phyloP scores from a whole-genome alignment of 495 filamentous ascomycete species.

The Aspergillus asperescens region DNA sequence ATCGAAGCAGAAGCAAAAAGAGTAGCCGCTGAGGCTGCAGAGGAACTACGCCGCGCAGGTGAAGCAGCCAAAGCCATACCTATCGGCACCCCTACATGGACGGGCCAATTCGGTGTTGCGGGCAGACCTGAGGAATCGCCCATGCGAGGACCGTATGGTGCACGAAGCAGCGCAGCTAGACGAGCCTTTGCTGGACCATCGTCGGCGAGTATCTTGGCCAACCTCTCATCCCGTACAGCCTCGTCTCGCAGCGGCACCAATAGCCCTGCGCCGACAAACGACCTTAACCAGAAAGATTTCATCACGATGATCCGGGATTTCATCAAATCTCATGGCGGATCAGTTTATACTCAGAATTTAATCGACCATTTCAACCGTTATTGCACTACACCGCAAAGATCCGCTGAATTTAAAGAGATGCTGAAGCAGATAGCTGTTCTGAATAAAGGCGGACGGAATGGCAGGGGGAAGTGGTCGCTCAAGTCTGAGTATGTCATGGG shows the following conservation, averaged over 20 bases:
- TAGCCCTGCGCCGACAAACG: constrained; percentile 20
- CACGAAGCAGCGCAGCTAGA: constrained; percentile 29
- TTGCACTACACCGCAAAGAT: constrained; percentile 49
- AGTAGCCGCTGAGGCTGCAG: constrained; percentile 71
- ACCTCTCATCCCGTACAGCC: constrained; percentile 42
- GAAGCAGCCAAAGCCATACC: constrained; percentile 65
- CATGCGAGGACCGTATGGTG: constrained; percentile 15
- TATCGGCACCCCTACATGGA: constrained; percentile 91
- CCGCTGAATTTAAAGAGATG: constrained; percentile 59
- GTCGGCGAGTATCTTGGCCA: constrained; percentile 54
- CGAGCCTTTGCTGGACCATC: constrained; percentile 42
- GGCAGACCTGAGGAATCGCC: constrained; percentile 48
- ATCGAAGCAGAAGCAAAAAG: constrained; percentile 75
- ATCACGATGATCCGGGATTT: constrained; percentile 69
- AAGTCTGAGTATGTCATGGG: constrained; percentile 51
- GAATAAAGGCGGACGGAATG: constrained; percentile 47
- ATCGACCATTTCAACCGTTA: constrained; percentile 75
- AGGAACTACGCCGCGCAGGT: constrained; percentile 64
- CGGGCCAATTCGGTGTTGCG: constrained; percentile 70
- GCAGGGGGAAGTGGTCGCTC: constrained; percentile 56
- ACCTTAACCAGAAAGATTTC: constrained; percentile 50
- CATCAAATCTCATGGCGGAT: constrained; percentile 63
- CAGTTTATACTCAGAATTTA: constrained; percentile 66
- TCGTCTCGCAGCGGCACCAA: constrained; percentile 30
- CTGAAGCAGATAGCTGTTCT: constrained; percentile 54